Percentiles rank a stretch among this genome's conserved stretches.
phyloP scores from a whole-genome alignment of 2,329 filamentous ascomycete genomes.

The Tympanopsis confertula region DNA sequence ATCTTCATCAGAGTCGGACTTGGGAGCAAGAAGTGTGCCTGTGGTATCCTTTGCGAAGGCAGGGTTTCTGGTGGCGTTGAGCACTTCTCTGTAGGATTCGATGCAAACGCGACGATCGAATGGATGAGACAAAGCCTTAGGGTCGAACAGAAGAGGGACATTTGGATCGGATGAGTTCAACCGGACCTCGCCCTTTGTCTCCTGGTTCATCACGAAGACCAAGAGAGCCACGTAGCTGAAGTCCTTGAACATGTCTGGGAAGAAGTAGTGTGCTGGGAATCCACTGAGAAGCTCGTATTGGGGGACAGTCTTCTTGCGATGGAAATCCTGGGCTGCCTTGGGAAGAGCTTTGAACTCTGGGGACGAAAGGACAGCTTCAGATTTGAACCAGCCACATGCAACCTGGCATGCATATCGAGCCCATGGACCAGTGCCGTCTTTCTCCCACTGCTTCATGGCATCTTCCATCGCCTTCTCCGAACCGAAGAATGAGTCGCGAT shows the following conservation, averaged over 20 bases:
- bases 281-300: slow-evolving; percentile 8
- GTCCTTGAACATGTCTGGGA: slow-evolving; percentile 3
- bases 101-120: slow-evolving; percentile 8
- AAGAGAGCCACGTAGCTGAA: slow-evolving; percentile 7
- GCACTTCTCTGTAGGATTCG: slow-evolving; percentile 6
- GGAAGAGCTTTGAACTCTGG: slow-evolving; percentile 7
- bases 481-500: background rate
- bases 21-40: background rate
- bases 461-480: slow-evolving; percentile 1
- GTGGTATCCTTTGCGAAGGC: background rate
- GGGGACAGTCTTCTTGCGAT: slow-evolving; percentile 5
- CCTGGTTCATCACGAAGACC: slow-evolving; percentile 8
- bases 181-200: slow-evolving; percentile 9
- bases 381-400: slow-evolving; percentile 24
- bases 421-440: slow-evolving; percentile 14
- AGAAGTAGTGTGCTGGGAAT: slow-evolving; percentile 2
- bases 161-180: slow-evolving; percentile 9
- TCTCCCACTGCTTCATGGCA: slow-evolving; percentile 5
- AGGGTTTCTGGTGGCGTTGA: slow-evolving; percentile 1
- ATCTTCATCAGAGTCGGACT: slow-evolving; percentile 1
- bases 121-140: slow-evolving; percentile 9
- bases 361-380: slow-evolving; percentile 4
- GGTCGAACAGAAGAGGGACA: slow-evolving; percentile 10
- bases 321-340: slow-evolving; percentile 3
- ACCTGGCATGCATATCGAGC: slow-evolving; percentile 14